phyloP scores from a whole-genome alignment of 2,329 filamentous ascomycete genomes.

The Phyllosticta paracitricarpa region DNA sequence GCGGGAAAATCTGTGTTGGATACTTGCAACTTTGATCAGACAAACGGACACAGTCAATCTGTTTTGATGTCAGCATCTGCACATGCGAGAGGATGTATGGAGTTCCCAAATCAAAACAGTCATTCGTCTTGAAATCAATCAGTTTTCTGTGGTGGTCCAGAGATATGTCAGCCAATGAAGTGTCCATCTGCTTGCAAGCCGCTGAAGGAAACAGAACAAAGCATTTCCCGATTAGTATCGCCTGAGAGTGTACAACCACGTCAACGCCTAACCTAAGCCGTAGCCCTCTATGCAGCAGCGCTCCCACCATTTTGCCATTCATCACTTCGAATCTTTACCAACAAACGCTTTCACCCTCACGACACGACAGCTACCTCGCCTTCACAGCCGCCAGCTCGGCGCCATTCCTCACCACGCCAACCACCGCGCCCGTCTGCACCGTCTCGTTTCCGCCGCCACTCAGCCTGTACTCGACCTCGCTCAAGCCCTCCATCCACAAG shows the following conservation, averaged over 20 bases:
- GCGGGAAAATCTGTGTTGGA: too few relatives aligned
- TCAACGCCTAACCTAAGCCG: background rate
- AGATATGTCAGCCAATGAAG: background rate
- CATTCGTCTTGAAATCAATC: too few relatives aligned
- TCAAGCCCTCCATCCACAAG: conserved; percentile 81
- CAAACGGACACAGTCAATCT: too few relatives aligned
- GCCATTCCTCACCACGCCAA: conserved; percentile 78
- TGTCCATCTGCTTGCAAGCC: background rate
- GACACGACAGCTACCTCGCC: background rate
- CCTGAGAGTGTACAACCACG: background rate
- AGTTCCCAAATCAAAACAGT: too few relatives aligned
- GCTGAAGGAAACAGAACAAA: background rate
- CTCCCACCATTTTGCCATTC: background rate
- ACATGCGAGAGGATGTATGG: too few relatives aligned
- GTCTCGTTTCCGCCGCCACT: conserved; percentile 78
- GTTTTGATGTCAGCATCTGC: too few relatives aligned
- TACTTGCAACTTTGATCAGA: too few relatives aligned
- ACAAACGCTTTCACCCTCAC: background rate
- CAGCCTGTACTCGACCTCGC: conserved; percentile 85
- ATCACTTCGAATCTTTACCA: background rate
- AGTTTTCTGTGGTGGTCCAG: too few relatives aligned
- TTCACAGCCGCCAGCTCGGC: conserved; percentile 52
- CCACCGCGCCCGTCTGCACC: conserved; percentile 85
- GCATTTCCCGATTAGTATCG: background rate
- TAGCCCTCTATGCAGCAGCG: background rate